phyloP scores from a whole-genome alignment of 1,284 basidiomycete species.

The Bjerkandera adusta region DNA sequence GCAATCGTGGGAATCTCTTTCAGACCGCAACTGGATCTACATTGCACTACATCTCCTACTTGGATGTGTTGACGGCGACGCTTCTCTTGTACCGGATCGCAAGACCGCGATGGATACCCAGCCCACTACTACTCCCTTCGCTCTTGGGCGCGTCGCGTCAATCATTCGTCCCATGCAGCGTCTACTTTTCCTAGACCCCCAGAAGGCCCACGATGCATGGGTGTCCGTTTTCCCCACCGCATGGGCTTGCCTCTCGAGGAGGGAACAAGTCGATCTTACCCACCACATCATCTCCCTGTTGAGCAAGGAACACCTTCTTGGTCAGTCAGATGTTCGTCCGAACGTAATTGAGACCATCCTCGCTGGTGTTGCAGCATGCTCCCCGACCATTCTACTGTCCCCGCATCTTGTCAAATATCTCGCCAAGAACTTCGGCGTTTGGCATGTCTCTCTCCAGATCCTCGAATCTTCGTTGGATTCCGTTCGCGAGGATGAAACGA shows the following conservation, averaged over 20 bases:
- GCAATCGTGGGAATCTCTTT: constrained; percentile 94
- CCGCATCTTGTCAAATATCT: constrained; percentile 97
- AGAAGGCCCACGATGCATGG: constrained; percentile 85
- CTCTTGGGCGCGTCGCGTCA: constrained; percentile 51
- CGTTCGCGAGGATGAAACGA: constrained; percentile 79
- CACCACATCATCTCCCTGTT: constrained; percentile 89
- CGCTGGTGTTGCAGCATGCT: constrained; percentile 81
- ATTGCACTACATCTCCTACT: constrained; percentile 90
- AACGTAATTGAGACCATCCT: constrained; percentile 95
- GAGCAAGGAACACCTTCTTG: constrained; percentile 91
- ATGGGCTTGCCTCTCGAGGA: constrained; percentile 84
- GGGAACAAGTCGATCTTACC: constrained; percentile 89
- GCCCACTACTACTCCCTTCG: constrained; percentile 32
- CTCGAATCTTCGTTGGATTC: constrained; percentile 78
- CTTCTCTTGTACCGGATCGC: constrained; percentile 36
- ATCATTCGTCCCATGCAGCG: constrained; percentile 80
- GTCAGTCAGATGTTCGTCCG: constrained; percentile 88
- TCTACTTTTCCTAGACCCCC: constrained; percentile 79
- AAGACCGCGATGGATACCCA: constrained; percentile 31
- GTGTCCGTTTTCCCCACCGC: constrained; percentile 87
- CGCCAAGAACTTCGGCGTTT: constrained; percentile 94
- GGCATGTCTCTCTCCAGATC: constrained; percentile 91
- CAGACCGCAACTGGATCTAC: constrained; percentile 95
- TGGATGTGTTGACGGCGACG: constrained; percentile 75
- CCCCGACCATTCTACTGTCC: constrained; percentile 85